Base-by-base conservation (phyloP, 805 yeast species). In the Kuraishia hungarica region DNA sequence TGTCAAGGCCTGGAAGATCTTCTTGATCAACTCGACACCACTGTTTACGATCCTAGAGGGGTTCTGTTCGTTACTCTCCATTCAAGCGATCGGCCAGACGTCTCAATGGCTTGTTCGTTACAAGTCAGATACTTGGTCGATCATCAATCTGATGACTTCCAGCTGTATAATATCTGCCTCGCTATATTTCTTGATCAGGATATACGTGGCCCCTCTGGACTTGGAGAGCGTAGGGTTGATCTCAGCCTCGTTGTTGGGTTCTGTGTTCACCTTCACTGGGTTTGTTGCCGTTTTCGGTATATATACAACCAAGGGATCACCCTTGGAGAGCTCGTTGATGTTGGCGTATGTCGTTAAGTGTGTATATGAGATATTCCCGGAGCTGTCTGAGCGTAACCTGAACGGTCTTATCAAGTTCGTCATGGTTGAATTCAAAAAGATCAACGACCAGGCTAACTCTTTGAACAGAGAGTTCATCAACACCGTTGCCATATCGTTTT, bases 261-360 rank as follows among this genome's bases (percentile, higher is more conserved):
- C 92, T 1, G 83, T 89, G 5, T 76, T 94, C 58, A 89, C 97
- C 0, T 70, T 85, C 53, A 86, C 94, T 1, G 72, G 82, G 1
- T 82, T 89, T 20, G 68, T 94, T 43, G 90, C 96, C 0, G 67
- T 89, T 2, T 90, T 80, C 68, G 99, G 97, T 1, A 89, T 94
- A 39, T 79, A 87, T 21, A 82, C 93, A 1, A 86, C 86, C 6
- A 81, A 80, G 57, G 97, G 97, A 2, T 85, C 93, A n/a, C 84
- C 93, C n/a, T 79, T 92, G 53, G 99, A 94, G 70, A 81, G 91
- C 35, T 87, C 96, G 13, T 72, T 93, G 56, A 77, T 94, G 63
- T 84, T 91, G 66, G 93, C 96, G 8, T 94, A 94, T 69, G 85
- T 93, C 58, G 97, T 94, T 28, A 87, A 96, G 66, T 90, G 97